Percentiles rank a stretch among this genome's conserved stretches.
phyloP scores from a whole-genome alignment of 1,139 yeast genomes.

The Saccharomyces uvarum region DNA sequence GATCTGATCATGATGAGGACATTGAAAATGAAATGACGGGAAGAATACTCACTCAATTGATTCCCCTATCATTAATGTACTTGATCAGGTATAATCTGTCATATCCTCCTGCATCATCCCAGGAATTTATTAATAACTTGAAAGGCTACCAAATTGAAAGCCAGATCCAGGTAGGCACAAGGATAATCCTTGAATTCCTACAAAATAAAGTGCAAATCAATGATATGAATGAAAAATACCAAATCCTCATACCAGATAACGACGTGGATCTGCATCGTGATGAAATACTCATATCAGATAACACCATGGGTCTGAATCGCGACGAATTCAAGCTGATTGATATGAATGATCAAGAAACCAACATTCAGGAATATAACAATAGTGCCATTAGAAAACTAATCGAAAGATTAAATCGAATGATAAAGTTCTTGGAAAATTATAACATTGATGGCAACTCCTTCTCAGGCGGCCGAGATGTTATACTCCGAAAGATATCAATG shows the following conservation, averaged over 20 bases:
- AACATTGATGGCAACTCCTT: slow-evolving; percentile 1
- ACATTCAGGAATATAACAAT: slow-evolving; percentile 7
- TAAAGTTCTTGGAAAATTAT: slow-evolving; percentile 14
- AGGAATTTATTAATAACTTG: not conserved
- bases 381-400: slow-evolving; percentile 12
- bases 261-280: not conserved
- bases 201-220: not conserved
- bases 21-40: not conserved
- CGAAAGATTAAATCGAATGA: slow-evolving; percentile 16
- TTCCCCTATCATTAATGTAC: not conserved
- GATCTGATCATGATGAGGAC: not conserved
- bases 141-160: not conserved
- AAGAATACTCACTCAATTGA: not conserved
- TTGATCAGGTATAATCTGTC: not conserved
- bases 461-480: slow-evolving; percentile 9
- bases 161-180: not conserved
- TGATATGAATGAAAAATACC: not conserved
- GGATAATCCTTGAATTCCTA: not conserved
- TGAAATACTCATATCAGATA: not conserved
- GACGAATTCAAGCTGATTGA: not conserved
- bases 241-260: not conserved
- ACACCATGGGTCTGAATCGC: not conserved
- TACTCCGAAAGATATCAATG: slow-evolving; percentile 19
- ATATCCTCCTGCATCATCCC: not conserved
- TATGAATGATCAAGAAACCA: not conserved